phyloP scores from a whole-genome alignment of 208 protist genomes.

The Leishmania arabica region DNA sequence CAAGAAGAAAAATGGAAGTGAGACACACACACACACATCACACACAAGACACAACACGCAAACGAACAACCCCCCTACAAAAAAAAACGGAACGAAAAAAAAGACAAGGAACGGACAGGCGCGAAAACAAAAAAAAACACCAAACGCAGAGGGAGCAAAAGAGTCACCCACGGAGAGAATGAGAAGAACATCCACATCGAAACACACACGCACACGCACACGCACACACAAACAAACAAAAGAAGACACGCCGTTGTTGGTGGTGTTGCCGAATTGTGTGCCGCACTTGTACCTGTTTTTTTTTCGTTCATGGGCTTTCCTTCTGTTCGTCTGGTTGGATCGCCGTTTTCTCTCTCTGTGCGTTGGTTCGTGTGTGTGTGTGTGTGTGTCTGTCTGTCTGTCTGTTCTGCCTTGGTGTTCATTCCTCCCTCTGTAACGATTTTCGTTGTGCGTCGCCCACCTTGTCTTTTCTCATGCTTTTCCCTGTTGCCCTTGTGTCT shows the following conservation, averaged over 20 bases:
- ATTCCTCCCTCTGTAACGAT: background rate
- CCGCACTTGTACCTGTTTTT: too few species aligned
- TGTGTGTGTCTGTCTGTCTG: background rate
- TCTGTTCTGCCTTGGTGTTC: background rate
- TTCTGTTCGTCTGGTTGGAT: background rate
- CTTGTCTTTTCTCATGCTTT: background rate
- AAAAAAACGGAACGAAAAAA: background rate
- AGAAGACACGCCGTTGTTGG: background rate
- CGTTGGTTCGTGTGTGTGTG: background rate
- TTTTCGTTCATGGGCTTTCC: too few species aligned
- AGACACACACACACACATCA: background rate
- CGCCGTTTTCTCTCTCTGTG: background rate
- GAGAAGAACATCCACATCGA: background rate
- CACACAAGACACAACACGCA: too few species aligned
- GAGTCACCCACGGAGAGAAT: background rate
- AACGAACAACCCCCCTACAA: background rate
- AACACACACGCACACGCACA: background rate
- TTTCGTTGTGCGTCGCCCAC: background rate
- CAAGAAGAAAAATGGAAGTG: background rate
- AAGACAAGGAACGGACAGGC: background rate
- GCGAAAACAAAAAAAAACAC: background rate
- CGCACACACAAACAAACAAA: background rate
- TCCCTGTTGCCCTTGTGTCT: background rate
- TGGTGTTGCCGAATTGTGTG: too few species aligned
- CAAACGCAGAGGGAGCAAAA: constrained; percentile 2